Base-by-base conservation (phyloP, 2,329 filamentous ascomycete genomes). In the Colletotrichum zoysiae region DNA sequence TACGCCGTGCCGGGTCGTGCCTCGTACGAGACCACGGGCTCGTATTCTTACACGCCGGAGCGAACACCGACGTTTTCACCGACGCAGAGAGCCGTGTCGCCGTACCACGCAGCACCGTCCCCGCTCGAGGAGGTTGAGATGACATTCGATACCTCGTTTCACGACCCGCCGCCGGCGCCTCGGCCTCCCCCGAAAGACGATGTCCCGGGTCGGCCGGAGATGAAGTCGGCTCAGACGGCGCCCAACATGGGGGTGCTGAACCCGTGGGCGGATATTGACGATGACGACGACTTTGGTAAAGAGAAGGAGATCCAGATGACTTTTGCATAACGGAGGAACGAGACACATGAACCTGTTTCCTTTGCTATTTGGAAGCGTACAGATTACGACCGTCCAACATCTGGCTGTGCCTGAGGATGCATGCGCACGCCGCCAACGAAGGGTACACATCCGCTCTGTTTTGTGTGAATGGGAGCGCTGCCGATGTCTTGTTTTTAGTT, bases 241-340 rank as follows among this genome's bases (percentile, higher is more conserved):
- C 89, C 89, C 0, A 84, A 83, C 59, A 81, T 89, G 64, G 77
- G 83, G 33, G 77, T 88, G 40, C 76, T 84, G 73, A 83, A 95
- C 86, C 88, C 92, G 1, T 95, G 93, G 93, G 90, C 88, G 3
- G 92, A 89, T 63, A 85, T 89, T 11, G 86, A 88, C 57, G 91
- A 93, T 56, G 88, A 91, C 40, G 88, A 92, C 65, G 88, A 92
- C 64, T 92, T 92, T 82, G 91, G 90, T 23, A 87, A 88, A 77
- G 92, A 94, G 80, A 89, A 90, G 78, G 92, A 94, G 81, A 93
- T 95, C 74, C 87, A 89, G 42, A 92, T 95, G 92, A 94, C 92
- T 74, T 95, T 95, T 88, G 93, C 92, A 81, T 93, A 84, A 75
- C 23, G 59, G 59, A 33, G 12, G 42, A 35, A 67, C 33, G 61